Evolutionary conservation across 192 early-diverging fungal species (phyloP).

Genomic region (Haplosporangium gracile): DNA sequence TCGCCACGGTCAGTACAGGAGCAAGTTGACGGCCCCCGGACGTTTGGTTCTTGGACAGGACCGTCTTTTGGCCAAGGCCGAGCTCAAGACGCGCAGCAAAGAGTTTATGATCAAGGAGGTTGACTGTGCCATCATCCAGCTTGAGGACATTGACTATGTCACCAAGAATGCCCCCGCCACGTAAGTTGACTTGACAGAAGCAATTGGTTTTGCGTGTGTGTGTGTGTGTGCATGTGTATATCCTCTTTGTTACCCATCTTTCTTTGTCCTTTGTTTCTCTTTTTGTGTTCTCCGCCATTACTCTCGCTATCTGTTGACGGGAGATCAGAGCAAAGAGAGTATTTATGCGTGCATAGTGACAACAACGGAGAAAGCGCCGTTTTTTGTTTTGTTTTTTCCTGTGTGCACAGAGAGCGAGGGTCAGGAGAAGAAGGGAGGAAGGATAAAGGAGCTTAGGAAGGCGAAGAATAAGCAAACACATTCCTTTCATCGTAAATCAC

Average conservation of each 20-base stretch:
- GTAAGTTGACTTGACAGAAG: neutral
- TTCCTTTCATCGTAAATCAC: neutral
- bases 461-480: neutral
- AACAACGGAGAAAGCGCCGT: neutral
- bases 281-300: neutral
- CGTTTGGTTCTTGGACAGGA: slow-evolving; percentile 49
- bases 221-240: neutral
- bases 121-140: slow-evolving; percentile 43
- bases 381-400: neutral
- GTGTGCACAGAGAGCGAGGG: neutral
- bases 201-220: no score
- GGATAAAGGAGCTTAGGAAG: neutral
- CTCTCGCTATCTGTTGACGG: neutral
- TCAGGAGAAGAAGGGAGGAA: neutral
- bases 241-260: neutral
- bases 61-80: slow-evolving; percentile 25
- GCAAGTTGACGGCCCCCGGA: slow-evolving; percentile 42
- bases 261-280: neutral
- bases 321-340: neutral
- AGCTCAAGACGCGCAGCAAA: slow-evolving; percentile 45
- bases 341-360: neutral
- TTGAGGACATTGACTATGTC: slow-evolving; percentile 38
- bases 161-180: slow-evolving; percentile 11
- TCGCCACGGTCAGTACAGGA: slow-evolving; percentile 38
- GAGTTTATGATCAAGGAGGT: slow-evolving; percentile 53